Conservation (phyloP, 441 rosid species). For the Croton laevigatus region DNA sequence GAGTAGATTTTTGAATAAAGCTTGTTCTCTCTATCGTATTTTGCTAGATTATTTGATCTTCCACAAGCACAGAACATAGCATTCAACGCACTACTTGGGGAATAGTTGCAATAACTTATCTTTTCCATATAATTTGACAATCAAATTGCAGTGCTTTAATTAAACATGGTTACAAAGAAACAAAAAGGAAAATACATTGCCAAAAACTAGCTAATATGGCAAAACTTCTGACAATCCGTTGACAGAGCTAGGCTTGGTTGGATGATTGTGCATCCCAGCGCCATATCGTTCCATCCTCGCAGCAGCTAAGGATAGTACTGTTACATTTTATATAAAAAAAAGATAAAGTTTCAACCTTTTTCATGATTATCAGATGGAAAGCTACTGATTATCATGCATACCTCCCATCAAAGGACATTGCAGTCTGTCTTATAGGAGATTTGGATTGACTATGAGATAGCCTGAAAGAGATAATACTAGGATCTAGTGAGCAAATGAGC, state of each 20-base stretch:
- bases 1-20: no score
- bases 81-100: background rate
- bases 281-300: constrained; percentile 96
- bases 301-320: constrained; percentile 94
- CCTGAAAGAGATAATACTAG: constrained; percentile 34
- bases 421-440: constrained; percentile 86
- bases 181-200: background rate
- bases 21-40: no score
- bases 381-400: constrained; percentile 17
- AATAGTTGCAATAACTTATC: background rate
- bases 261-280: constrained; percentile 74
- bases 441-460: constrained; percentile 74
- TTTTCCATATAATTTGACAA: background rate
- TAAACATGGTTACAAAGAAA: background rate
- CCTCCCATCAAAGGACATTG: constrained; percentile 95
- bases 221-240: background rate
- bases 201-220: background rate
- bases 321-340: constrained; percentile 21
- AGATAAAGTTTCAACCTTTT: background rate
- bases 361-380: background rate
- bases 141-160: background rate
- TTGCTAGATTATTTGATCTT: background rate
- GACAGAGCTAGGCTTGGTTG: constrained; percentile 12
- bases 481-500: background rate
- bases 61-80: background rate